Evolutionary conservation across 495 filamentous ascomycete species (phyloP).

Genomic region (Podospora tetraspora): DNA sequence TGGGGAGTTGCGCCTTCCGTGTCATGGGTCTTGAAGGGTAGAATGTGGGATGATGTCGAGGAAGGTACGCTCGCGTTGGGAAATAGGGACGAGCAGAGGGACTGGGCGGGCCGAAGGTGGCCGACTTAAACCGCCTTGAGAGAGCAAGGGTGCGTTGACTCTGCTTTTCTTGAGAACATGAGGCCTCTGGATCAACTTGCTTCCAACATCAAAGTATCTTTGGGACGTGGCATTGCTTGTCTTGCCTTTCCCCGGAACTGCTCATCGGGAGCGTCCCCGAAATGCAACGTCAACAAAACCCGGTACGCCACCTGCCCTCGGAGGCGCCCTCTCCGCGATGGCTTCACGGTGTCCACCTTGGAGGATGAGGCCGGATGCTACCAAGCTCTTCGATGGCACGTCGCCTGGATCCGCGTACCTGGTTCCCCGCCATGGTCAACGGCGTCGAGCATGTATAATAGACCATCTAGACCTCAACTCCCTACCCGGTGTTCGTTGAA

Average conservation of each 20-base stretch:
- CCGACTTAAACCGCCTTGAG: background rate
- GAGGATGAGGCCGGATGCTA: background rate
- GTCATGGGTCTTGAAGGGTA: background rate
- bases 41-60: background rate
- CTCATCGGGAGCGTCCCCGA: background rate
- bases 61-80: background rate
- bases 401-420: background rate
- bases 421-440: background rate
- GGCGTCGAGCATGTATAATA: background rate
- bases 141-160: background rate
- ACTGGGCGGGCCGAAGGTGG: too few species aligned
- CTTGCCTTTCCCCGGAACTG: background rate
- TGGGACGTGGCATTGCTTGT: background rate
- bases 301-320: background rate
- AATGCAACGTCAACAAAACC: background rate
- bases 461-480: background rate
- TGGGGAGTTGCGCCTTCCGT: background rate
- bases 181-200: background rate
- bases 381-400: background rate
- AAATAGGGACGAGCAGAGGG: background rate
- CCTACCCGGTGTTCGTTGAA: background rate
- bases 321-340: background rate
- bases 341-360: background rate
- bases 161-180: background rate
- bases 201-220: background rate